These are phyloP conservation scores for Castanopsis chinensis DNA, from an alignment of 306 rosid genomes.

Conservation along the genomic window DNA sequence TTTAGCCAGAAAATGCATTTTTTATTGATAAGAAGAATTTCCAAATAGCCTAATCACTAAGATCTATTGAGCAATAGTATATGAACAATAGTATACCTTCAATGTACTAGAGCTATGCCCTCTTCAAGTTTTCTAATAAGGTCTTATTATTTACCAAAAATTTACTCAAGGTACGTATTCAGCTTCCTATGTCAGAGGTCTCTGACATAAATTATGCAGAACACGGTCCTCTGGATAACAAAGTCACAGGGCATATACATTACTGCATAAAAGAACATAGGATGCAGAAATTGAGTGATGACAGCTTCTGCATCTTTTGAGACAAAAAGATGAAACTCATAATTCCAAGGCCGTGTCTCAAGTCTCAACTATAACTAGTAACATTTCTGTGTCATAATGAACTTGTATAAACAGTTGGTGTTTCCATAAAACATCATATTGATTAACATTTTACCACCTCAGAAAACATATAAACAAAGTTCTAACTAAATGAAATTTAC, in stretches of 20 bases:
- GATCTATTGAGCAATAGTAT: neutral
- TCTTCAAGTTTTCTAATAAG: neutral
- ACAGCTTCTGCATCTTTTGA: neutral
- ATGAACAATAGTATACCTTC: neutral
- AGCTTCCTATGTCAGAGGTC: neutral
- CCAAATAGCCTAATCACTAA: neutral
- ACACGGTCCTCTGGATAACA: neutral
- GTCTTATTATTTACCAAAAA: neutral
- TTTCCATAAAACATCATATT: neutral
- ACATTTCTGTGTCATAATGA: neutral
- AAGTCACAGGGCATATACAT: neutral
- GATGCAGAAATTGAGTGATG: neutral
- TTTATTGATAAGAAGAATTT: neutral
- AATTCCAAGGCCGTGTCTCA: neutral
- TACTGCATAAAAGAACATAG: neutral
- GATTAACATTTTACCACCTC: neutral
- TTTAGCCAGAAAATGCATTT: neutral
- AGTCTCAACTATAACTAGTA: neutral
- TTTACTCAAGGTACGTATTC: neutral
- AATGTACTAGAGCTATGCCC: neutral
- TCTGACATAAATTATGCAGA: neutral
- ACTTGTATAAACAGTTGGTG: neutral
- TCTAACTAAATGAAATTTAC: slow-evolving; percentile 13
- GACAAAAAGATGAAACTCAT: neutral
- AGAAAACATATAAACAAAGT: neutral